Evolutionary conservation across 345 rosid species (phyloP), one percentile per base, ranked within the genome.

Genomic region (Schrenkiella parvula): DNA sequence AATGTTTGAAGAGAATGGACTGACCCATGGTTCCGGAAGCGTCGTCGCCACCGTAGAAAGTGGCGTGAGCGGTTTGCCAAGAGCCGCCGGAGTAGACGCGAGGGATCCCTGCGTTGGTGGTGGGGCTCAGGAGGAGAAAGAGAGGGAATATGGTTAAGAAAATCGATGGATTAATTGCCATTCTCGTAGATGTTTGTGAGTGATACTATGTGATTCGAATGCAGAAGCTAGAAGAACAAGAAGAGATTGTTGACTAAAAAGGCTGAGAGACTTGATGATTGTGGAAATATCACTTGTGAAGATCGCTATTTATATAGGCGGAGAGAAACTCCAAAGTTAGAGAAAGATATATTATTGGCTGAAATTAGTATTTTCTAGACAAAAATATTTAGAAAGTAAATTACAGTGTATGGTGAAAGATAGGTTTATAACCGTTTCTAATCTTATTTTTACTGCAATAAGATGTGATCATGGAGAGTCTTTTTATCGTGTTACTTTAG

Each of bases 1-100:
- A 32, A 13, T 32, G 42, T 23, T 8, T 17, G 19, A 26, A 13
- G 44, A 10, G 8, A 74, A 6, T 42, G 63, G 38, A 46, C 71
- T 32, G 73, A 90, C 96, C 93, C 96, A 88, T 88, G 2, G 98
- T 93, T 29, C 98, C 98, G 3, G 97, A 86, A 60, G 97, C 97
- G 52, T 93, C 97, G 4, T 61, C 81, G 22, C 97, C 98, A 0
- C 98, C 98, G 8, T 93, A 90, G 81, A 89, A 93, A 41, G 98
- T 91, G 68, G 98, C 98, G 46, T 90, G 97, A 25, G 98, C 97
- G 8, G 59, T 81, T 79, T 93, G 83, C 98, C 98, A 93, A 3
- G 71, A 34, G n/a, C 80, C 80, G 0, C 90, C 89, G 1, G 71
- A 13, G 81, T 81, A 90, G 64, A 70, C 87, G 2, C 91, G 85